Conservation (phyloP, 2,329 filamentous ascomycete genomes). For the Didymella keratinophila region DNA sequence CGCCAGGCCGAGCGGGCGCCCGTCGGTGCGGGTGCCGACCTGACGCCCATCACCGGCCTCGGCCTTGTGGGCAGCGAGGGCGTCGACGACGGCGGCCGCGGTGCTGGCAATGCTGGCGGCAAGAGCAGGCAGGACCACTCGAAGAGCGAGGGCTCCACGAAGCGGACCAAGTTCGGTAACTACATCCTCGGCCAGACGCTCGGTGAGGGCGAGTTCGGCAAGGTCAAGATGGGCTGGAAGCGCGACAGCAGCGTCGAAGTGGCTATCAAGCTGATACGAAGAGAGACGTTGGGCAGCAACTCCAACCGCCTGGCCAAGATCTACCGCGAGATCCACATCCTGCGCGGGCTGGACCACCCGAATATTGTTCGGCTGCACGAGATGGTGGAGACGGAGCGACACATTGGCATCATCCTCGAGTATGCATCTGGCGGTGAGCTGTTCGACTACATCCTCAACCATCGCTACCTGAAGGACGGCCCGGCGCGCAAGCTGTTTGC, state of each 20-base stretch:
- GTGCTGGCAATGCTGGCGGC: conserved; percentile 52
- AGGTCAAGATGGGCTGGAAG: conserved; percentile 99
- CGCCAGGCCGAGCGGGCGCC: conserved; percentile 69
- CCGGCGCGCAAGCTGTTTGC: conserved; percentile 91
- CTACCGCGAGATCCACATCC: conserved; percentile 93
- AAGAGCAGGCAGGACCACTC: conserved; percentile 67
- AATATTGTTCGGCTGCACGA: conserved; percentile 98
- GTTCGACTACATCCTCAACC: conserved; percentile 97
- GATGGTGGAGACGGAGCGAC: conserved; percentile 96
- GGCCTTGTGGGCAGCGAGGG: conserved; percentile 60
- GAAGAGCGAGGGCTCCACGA: conserved; percentile 60
- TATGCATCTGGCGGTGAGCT: conserved; percentile 97
- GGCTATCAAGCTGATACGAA: conserved; percentile 95
- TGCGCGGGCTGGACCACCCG: conserved; percentile 86
- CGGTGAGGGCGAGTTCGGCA: conserved; percentile 97
- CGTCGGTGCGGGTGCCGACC: conserved; percentile 52
- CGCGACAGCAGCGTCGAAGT: conserved; percentile 91
- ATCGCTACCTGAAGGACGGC: conserved; percentile 94
- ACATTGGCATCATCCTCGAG: conserved; percentile 98
- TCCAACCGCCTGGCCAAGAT: conserved; percentile 93
- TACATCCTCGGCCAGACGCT: conserved; percentile 96
- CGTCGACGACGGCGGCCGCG: conserved; percentile 57
- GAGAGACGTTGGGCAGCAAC: conserved; percentile 88
- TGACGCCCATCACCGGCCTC: conserved; percentile 58
- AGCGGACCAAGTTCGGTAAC: conserved; percentile 90